Evolutionary conservation across 257 asterid species (phyloP).

Genomic region (Phtheirospermum japonicum): DNA sequence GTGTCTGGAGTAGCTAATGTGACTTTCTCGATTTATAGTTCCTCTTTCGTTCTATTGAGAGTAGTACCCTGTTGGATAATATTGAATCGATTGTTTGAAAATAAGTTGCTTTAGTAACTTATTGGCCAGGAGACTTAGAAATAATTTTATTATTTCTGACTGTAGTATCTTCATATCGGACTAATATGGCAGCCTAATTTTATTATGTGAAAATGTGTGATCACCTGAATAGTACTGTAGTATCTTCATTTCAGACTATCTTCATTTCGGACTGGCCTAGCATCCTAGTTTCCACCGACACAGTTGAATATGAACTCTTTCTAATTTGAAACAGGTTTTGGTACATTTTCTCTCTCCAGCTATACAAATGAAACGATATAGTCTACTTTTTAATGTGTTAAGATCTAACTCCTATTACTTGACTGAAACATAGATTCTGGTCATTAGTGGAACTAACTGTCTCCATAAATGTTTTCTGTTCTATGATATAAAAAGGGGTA

Average conservation of each 20-base stretch:
- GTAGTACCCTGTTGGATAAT: no score
- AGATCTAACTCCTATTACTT: constrained; percentile 9
- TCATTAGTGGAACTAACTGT: not conserved
- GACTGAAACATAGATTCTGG: constrained; percentile 11
- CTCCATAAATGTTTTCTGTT: constrained; percentile 8
- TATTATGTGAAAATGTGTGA: not conserved
- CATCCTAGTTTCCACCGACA: not conserved
- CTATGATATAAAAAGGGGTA: not conserved
- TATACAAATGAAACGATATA: not conserved
- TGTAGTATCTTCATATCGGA: no score
- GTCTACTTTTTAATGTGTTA: not conserved
- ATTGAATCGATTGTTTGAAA: no score
- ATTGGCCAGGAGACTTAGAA: no score
- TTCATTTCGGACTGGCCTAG: constrained; percentile 8
- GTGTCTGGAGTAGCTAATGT: no score
- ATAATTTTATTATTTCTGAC: no score
- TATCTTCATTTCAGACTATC: no score
- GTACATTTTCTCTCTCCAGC: not conserved
- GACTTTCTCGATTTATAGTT: no score
- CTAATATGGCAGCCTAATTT: no score
- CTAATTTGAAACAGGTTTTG: not conserved
- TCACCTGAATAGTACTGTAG: constrained; percentile 6
- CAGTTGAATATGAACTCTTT: not conserved
- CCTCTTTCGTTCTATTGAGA: no score
- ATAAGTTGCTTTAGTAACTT: no score